Evolutionary conservation across 2,329 filamentous ascomycete species (phyloP), one percentile per base, ranked within the genome.

Genomic region (Trichoderma koningii): DNA sequence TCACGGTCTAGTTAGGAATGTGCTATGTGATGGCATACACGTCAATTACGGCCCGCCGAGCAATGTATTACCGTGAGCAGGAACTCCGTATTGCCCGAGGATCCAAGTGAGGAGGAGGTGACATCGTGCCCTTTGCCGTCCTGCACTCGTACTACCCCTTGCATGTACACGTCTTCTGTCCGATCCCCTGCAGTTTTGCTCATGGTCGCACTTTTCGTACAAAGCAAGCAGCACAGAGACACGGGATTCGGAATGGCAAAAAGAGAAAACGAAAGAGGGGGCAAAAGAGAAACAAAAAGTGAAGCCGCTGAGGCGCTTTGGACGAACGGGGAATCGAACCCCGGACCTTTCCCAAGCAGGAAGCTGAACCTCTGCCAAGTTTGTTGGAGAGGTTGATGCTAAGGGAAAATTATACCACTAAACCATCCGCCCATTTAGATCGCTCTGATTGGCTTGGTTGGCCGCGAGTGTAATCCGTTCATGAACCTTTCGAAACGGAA

Each of bases 241-340:
- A 19, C 34, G 15, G 42, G 14, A 51, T 14, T 23, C 26, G 41
- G 21, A 28, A 10, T 26, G 5, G 9, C 10, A 51, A 42, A 34
- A 51, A 30, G n/a, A 30, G n/a, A 10, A 30, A 19, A 30, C 17
- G 34, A 5, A 55, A 41, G 2, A 52, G 50, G 12, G 28, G n/a
- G 17, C 21, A 23, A 30, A 19, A 12, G 2, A 19, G 23, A 3
- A 3, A n/a, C 41, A 52, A 52, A 42, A 52, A 30, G 17, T 2
- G 9, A 34, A 61, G 23, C 15, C 34, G 7, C 15, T 47, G 9
- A 15, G 15, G 15, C 50, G 42, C 41, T 21, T n/a, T 67, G 66
- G 66, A 67, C 66, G 56, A 65, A 67, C 66, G 44, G 66, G 66
- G 66, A 67, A 67, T 67, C 63, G 66, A 67, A 67, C 66, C 66